Evolutionary conservation across 2,329 filamentous ascomycete genomes (phyloP).

Genomic region (Cercospora sp.): DNA sequence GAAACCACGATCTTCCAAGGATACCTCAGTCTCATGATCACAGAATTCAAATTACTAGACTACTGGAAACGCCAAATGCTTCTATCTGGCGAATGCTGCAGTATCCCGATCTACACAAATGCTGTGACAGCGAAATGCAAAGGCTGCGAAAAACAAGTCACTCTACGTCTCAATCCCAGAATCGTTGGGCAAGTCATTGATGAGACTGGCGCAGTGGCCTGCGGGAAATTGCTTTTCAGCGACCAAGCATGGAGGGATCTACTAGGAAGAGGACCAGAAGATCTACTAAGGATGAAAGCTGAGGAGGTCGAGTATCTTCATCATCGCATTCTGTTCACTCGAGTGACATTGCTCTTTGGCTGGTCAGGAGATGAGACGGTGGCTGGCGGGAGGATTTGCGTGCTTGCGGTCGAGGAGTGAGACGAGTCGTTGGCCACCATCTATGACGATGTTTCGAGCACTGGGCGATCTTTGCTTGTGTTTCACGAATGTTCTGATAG

Average conservation of each 20-base stretch:
- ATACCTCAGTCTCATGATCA: slow-evolving; percentile 49
- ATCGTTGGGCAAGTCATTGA: slow-evolving; percentile 51
- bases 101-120: slow-evolving; percentile 57
- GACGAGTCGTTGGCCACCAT: neutral
- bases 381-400: slow-evolving; percentile 38
- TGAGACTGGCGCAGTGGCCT: slow-evolving; percentile 57
- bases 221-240: slow-evolving; percentile 57
- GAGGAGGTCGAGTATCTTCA: slow-evolving; percentile 54
- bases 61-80: slow-evolving; percentile 48
- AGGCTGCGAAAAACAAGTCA: slow-evolving; percentile 43
- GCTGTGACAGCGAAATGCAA: slow-evolving; percentile 43
- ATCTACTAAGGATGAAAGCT: slow-evolving; percentile 45
- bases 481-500: neutral
- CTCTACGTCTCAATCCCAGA: slow-evolving; percentile 46
- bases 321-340: slow-evolving; percentile 53
- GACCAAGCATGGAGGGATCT: slow-evolving; percentile 54
- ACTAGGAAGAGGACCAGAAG: slow-evolving; percentile 19
- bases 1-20: slow-evolving; percentile 43
- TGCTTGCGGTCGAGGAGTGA: slow-evolving; percentile 18
- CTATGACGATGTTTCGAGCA: neutral
- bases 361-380: slow-evolving; percentile 46
- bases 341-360: slow-evolving; percentile 58
- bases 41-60: slow-evolving; percentile 45
- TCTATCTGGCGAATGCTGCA: slow-evolving; percentile 54
- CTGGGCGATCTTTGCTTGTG: neutral